These are phyloP conservation scores for Leptomonas seymouri DNA, from an alignment of 208 protist species.

Conservation along the genomic window DNA sequence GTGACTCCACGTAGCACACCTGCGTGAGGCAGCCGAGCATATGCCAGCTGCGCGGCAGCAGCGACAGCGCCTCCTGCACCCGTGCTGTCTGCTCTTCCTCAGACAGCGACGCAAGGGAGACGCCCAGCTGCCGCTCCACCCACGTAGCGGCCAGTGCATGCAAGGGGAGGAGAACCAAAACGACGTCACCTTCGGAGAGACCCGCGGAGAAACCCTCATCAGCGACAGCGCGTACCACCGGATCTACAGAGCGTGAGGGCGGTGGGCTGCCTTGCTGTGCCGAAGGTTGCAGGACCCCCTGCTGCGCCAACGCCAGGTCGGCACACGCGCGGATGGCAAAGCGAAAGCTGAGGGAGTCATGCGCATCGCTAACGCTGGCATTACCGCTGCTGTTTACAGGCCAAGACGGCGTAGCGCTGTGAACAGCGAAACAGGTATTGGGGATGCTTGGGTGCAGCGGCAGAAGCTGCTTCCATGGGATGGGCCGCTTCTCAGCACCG, in stretches of 20 bases:
- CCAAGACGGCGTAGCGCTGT: background rate
- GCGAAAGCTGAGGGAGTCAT: constrained; percentile 4
- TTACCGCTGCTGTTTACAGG: background rate
- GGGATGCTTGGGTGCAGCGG: constrained; percentile 23
- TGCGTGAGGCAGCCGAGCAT: constrained; percentile 63
- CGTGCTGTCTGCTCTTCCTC: constrained; percentile 5
- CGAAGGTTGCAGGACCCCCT: background rate
- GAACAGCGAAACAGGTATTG: constrained; percentile 20
- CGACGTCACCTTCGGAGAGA: constrained; percentile 67
- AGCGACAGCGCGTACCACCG: constrained; percentile 8
- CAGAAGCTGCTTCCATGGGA: constrained; percentile 20
- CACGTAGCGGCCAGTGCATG: constrained; percentile 31
- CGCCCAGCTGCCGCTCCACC: constrained; percentile 25
- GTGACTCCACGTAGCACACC: constrained; percentile 58
- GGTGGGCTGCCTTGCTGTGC: background rate
- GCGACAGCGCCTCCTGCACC: constrained; percentile 16
- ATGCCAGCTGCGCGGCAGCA: constrained; percentile 48
- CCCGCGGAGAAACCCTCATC: constrained; percentile 23
- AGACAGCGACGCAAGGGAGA: background rate
- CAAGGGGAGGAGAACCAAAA: constrained; percentile 67
- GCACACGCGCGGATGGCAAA: constrained; percentile 7
- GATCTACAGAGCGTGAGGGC: background rate
- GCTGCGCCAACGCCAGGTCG: background rate
- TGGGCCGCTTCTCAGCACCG: background rate
- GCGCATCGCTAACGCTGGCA: background rate